These are phyloP conservation scores for Phragmites australis DNA, from an alignment of 176 grass and related monocot genomes.

Conservation along the genomic window DNA sequence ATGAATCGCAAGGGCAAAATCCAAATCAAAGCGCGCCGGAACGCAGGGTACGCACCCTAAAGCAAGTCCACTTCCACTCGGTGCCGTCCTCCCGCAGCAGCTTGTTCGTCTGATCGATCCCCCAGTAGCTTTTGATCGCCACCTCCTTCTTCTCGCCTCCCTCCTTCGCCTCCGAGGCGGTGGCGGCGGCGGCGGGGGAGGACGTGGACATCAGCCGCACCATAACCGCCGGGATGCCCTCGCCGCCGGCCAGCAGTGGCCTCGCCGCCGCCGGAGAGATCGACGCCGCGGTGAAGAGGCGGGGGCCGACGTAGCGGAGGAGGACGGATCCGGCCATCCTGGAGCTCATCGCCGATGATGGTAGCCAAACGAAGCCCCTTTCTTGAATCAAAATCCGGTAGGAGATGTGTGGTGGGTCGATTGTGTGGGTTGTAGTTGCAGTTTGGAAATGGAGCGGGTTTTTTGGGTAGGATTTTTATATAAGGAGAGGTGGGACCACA, in stretches of 20 bases:
- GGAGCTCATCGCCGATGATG: conserved; percentile 46
- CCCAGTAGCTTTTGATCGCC: conserved; percentile 71
- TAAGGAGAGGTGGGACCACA: not conserved
- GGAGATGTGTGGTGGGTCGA: not conserved
- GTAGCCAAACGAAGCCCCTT: not conserved
- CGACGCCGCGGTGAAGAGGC: conserved; percentile 27
- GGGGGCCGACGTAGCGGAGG: conserved; percentile 47
- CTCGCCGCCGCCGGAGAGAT: conserved; percentile 16
- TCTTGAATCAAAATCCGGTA: conserved; percentile 1
- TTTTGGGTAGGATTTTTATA: conserved; percentile 14
- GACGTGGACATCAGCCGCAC: conserved; percentile 36
- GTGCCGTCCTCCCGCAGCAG: conserved; percentile 67
- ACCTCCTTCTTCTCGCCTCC: conserved; percentile 53
- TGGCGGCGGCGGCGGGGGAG: conserved; percentile 20
- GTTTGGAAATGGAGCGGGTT: conserved; percentile 23
- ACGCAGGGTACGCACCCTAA: conserved; percentile 47
- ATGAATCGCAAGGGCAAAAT: not conserved
- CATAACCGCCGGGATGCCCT: conserved; percentile 31
- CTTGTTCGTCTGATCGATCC: conserved; percentile 58
- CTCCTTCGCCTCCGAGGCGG: conserved; percentile 9
- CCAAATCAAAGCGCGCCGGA: not conserved
- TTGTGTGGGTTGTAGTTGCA: conserved; percentile 19
- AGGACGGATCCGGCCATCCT: conserved; percentile 50
- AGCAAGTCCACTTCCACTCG: conserved; percentile 84
- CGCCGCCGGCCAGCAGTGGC: conserved; percentile 6